Conservation (phyloP, 1,284 basidiomycete species). For the Coniferiporia sulphurascens region DNA sequence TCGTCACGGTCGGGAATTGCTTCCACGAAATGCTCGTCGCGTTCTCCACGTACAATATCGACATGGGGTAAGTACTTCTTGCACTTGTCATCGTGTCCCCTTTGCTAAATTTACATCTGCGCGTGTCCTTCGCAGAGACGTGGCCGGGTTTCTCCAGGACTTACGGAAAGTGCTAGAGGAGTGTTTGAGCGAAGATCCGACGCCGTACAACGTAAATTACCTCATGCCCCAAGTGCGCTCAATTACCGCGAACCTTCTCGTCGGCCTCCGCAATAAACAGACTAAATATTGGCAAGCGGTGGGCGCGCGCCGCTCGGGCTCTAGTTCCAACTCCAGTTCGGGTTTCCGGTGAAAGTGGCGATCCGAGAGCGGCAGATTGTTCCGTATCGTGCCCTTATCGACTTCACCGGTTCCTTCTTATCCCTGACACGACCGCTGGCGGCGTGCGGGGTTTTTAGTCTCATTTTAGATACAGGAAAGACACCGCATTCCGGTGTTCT, state of each 20-base stretch:
- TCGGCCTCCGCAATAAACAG: slow-evolving; percentile 82
- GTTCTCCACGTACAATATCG: slow-evolving; percentile 75
- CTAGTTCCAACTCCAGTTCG: slow-evolving; percentile 6
- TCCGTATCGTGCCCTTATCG: not conserved
- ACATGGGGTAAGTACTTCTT: slow-evolving; percentile 60
- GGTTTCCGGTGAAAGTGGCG: not conserved
- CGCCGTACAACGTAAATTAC: slow-evolving; percentile 61
- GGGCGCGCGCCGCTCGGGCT: not conserved
- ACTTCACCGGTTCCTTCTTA: not conserved
- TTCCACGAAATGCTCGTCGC: slow-evolving; percentile 84
- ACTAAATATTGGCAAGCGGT: slow-evolving; percentile 44
- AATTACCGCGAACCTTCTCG: slow-evolving; percentile 77
- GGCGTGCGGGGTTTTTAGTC: not conserved
- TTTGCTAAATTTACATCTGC: not conserved
- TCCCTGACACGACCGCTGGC: not conserved
- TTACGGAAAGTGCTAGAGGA: slow-evolving; percentile 81
- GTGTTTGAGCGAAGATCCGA: slow-evolving; percentile 82
- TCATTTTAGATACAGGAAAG: not conserved
- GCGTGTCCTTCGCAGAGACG: slow-evolving; percentile 54
- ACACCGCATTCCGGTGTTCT: not conserved
- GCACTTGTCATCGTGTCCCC: not conserved
- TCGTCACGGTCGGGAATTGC: slow-evolving; percentile 89
- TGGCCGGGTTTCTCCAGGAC: slow-evolving; percentile 75
- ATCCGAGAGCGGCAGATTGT: not conserved
- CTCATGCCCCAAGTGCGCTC: slow-evolving; percentile 80